Base-by-base conservation (phyloP, 2,329 filamentous ascomycete species). In the Ampelomyces quisqualis region DNA sequence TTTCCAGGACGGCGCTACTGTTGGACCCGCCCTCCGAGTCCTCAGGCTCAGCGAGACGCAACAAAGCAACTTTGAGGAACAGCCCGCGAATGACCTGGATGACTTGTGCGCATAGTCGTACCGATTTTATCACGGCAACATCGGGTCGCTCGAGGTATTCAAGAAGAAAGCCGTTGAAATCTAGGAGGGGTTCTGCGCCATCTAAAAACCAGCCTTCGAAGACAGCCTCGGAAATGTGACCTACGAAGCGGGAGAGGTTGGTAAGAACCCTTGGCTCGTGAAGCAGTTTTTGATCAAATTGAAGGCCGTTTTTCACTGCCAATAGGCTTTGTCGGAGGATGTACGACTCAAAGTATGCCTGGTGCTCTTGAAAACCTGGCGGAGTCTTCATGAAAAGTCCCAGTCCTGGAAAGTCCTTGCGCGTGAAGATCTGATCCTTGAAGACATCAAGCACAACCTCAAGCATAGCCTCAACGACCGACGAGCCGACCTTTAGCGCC, bases 141-240 rank as follows among this genome's bases (percentile, higher is more conserved):
- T 95, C 88, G 0, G 90, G 86, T 7, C 87, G 81, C 62, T 95
- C 89, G 3, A 98, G 74, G 58, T 95, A 91, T 63, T 98, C 93
- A 5, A 98, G 70, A 5, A 96, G 70, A 38, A 85, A 83, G 1
- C 91, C 93, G 3, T 85, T 80, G 57, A 96, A 94, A 57, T 97
- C 90, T 21, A 97, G 77, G 54, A 93, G 79, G 3, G 82, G 77
- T 55, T 90, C 86, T 1, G 88, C 88, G 1, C 91, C 91, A 51
- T 93, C 85, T 49, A 96, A 80, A 60, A 97, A 97, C 88, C 90
- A 96, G 11, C 93, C 93, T 68, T 97, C 93, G 53, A 93, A 96
- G 9, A 95, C 85, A 5, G 89, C 88, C 65, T 98, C 93, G 0
- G 86, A 81, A 64, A 97, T 79, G 60, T 97, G 88, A 2, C 80